A percentile compares a stretch with the other conserved stretches of the same genome.
Evolutionary conservation across 768 basidiomycete species (phyloP).

Genomic region (Rhodocollybia butyracea): DNA sequence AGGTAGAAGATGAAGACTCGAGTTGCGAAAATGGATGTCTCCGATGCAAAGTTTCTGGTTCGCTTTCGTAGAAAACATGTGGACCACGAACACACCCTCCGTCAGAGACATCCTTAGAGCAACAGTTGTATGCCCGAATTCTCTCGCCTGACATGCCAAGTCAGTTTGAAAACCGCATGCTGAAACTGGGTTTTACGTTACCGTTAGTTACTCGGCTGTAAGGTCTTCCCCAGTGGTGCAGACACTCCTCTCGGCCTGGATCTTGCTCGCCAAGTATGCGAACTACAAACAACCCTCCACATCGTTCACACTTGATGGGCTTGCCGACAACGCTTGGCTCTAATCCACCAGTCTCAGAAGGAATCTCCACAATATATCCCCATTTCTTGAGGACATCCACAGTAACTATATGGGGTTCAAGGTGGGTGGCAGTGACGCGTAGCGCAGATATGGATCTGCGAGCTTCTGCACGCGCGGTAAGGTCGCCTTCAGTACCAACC

Average conservation of each 20-base stretch:
- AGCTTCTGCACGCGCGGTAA: slow-evolving; percentile 52
- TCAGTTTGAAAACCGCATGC: neutral
- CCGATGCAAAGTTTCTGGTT: slow-evolving; percentile 60
- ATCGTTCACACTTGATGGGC: slow-evolving; percentile 75
- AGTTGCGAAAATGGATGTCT: slow-evolving; percentile 70
- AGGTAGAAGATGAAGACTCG: slow-evolving; percentile 4
- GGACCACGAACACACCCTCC: slow-evolving; percentile 76
- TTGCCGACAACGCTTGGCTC: slow-evolving; percentile 61
- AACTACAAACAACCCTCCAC: slow-evolving; percentile 66
- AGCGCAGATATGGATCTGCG: slow-evolving; percentile 52
- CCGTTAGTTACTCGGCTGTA: slow-evolving; percentile 64
- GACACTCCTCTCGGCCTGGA: slow-evolving; percentile 58
- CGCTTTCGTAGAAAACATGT: slow-evolving; percentile 88
- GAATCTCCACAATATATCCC: slow-evolving; percentile 71
- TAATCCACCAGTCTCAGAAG: slow-evolving; percentile 61
- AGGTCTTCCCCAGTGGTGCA: slow-evolving; percentile 80
- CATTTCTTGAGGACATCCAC: slow-evolving; percentile 55
- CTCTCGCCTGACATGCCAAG: slow-evolving; percentile 57
- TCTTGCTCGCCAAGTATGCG: slow-evolving; percentile 31
- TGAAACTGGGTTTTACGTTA: slow-evolving; percentile 23
- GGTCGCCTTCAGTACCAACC: slow-evolving; percentile 72
- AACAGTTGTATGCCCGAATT: slow-evolving; percentile 73
- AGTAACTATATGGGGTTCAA: slow-evolving; percentile 61
- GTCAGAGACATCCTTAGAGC: slow-evolving; percentile 48
- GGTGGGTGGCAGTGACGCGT: slow-evolving; percentile 44